phyloP scores from a whole-genome alignment of 1,284 basidiomycete genomes.

The Stereum hirsutum region DNA sequence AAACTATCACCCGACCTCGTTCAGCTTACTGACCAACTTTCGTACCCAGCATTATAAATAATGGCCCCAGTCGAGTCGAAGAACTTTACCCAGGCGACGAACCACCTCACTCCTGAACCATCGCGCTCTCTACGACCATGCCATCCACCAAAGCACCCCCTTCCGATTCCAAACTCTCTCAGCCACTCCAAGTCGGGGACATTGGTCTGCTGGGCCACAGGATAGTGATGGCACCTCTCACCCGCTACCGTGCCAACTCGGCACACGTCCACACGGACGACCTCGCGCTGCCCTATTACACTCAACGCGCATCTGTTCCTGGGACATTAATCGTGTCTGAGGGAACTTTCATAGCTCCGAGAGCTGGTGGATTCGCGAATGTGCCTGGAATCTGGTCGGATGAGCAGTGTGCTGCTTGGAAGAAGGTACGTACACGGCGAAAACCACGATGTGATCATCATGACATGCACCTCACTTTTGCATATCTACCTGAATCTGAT shows the following conservation, averaged over 20 bases:
- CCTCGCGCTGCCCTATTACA: slow-evolving; percentile 32
- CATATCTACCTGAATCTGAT: neutral
- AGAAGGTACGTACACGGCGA: slow-evolving; percentile 20
- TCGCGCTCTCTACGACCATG: too few species aligned
- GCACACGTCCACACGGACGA: slow-evolving; percentile 19
- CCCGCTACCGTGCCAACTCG: slow-evolving; percentile 25
- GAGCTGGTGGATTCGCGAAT: slow-evolving; percentile 26
- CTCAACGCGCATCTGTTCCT: slow-evolving; percentile 29
- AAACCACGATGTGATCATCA: neutral
- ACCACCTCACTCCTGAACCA: too few species aligned
- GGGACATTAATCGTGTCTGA: slow-evolving; percentile 41
- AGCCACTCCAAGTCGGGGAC: slow-evolving; percentile 31
- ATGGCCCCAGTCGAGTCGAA: too few species aligned
- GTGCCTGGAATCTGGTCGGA: slow-evolving; percentile 34
- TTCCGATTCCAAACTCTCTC: slow-evolving; percentile 35
- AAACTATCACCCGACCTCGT: too few species aligned
- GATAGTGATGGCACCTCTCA: slow-evolving; percentile 38
- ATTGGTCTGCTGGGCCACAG: slow-evolving; percentile 27
- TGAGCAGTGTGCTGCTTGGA: slow-evolving; percentile 38
- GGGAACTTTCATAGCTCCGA: slow-evolving; percentile 29
- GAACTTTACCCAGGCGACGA: too few species aligned
- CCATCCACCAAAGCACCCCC: too few species aligned
- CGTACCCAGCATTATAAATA: too few species aligned
- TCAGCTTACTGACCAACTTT: too few species aligned
- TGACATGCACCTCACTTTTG: neutral